Base-by-base conservation (phyloP, 495 filamentous ascomycete genomes). In the Aspergillus wentii region DNA sequence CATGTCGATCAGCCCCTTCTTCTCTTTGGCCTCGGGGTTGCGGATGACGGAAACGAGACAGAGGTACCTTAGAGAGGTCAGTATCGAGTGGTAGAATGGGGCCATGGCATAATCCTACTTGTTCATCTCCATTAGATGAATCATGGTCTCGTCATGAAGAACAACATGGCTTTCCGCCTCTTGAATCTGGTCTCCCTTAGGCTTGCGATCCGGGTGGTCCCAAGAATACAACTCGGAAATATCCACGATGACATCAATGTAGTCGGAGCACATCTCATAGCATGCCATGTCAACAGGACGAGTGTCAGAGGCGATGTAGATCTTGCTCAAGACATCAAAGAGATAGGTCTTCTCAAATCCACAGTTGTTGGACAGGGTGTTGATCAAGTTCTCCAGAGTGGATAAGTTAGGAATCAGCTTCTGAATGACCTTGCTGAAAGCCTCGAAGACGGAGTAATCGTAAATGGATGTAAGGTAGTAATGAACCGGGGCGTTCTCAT, bases 231-330 rank as follows among this genome's bases (percentile, higher is more conserved):
- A 82, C 57, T 96, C 89, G 10, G 85, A 90, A 20, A 97, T 78
- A 57, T 98, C 92, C 33, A 97, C 90, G 40, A 98, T 91, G 30
- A 95, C 88, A 57, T 98, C 91, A 40, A 98, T 94, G 54, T 89
- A 98, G 55, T 97, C 92, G 17, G 86, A 92, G 59, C 94, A 97
- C 49, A 97, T 92, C 66, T 96, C 92, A 58, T 98, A 98, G 57
- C 83, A 85, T 14, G 82, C 80, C 72, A 94, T 88, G 49, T 95
- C 88, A 22, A 91, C 86, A 4, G 94, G 92, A 15, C 83, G 83
- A 9, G 85, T 88, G 56, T 98, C 92, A 8, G 88, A 95, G 4
- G 94, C 92, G 40, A 98, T 94, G 60, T 97, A 98, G 40, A 98
- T 95, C 67, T 98, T 98, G 63, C 86, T 94, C 35, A 92, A 71